Evolutionary conservation across 768 basidiomycete species (phyloP).

Genomic region (Guyanaporus albipodus): DNA sequence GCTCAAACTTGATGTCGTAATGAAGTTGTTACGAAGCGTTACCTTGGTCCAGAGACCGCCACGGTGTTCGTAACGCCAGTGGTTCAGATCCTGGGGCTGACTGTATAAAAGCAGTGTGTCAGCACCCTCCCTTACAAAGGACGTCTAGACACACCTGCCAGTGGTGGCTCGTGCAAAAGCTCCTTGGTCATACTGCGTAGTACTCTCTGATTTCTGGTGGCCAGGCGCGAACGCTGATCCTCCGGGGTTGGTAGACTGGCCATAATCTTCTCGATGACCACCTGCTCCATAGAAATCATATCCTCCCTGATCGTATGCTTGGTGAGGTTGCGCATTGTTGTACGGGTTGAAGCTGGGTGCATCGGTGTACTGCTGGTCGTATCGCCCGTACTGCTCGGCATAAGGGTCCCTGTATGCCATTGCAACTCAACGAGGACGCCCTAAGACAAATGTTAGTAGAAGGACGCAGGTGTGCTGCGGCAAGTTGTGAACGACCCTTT

Average conservation of each 20-base stretch:
- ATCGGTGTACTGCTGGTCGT: conserved; percentile 34
- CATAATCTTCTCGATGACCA: conserved; percentile 38
- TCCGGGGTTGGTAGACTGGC: conserved; percentile 12
- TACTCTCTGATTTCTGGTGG: conserved; percentile 30
- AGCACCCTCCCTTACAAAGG: neutral
- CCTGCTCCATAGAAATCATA: conserved; percentile 24
- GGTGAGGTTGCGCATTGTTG: conserved; percentile 39
- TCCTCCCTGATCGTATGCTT: conserved; percentile 50
- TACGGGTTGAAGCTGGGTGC: conserved; percentile 46
- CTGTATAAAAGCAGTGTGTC: conserved; percentile 12
- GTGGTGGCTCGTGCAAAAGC: conserved; percentile 37
- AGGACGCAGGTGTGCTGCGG: conserved; percentile 26
- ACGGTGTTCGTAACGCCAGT: conserved; percentile 53
- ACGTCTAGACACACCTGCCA: conserved; percentile 26
- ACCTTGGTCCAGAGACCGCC: conserved; percentile 72
- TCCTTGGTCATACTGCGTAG: conserved; percentile 37
- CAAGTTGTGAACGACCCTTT: neutral
- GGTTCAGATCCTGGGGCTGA: conserved; percentile 35
- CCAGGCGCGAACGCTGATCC: conserved; percentile 11
- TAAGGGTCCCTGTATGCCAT: conserved; percentile 60
- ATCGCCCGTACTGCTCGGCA: conserved; percentile 30
- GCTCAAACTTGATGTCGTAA: neutral
- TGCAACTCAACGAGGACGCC: neutral
- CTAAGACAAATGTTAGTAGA: neutral
- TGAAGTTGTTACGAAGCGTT: conserved; percentile 1